Evolutionary conservation across 495 filamentous ascomycete species (phyloP).

Genomic region (Friedmanniomyces simplex): DNA sequence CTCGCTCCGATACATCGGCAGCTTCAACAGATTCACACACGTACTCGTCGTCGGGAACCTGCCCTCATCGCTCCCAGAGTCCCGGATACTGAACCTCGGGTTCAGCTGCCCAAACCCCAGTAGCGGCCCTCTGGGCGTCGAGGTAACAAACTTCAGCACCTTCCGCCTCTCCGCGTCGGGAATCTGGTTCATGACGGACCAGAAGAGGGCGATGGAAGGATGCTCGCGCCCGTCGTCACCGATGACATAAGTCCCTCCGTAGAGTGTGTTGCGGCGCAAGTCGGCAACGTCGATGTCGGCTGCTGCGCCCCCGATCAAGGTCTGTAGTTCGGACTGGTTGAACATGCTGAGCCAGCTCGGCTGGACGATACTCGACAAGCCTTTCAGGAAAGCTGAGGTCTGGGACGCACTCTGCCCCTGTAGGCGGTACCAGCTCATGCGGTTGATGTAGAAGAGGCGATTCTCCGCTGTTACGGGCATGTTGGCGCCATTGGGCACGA

Average conservation of each 20-base stretch:
- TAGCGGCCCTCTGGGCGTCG: conserved; percentile 82
- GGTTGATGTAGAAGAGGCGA: conserved; percentile 84
- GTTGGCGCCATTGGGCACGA: conserved; percentile 64
- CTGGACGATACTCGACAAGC: conserved; percentile 77
- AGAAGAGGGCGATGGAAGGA: conserved; percentile 74
- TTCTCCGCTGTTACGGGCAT: conserved; percentile 84
- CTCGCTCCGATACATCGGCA: conserved; percentile 67
- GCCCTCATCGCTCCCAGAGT: conserved; percentile 67
- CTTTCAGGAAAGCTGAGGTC: conserved; percentile 76
- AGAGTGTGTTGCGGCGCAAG: conserved; percentile 72
- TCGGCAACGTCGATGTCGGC: conserved; percentile 82
- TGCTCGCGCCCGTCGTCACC: conserved; percentile 84
- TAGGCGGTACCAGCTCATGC: conserved; percentile 77
- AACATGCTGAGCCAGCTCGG: conserved; percentile 96
- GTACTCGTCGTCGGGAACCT: conserved; percentile 90
- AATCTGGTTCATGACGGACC: conserved; percentile 74
- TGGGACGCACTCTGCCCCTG: conserved; percentile 65
- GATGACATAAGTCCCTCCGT: conserved; percentile 76
- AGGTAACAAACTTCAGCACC: conserved; percentile 93
- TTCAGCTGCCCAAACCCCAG: conserved; percentile 80
- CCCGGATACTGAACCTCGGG: conserved; percentile 81
- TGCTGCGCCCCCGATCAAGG: conserved; percentile 75
- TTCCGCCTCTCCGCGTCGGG: conserved; percentile 65
- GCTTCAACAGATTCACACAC: conserved; percentile 90
- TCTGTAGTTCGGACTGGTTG: conserved; percentile 89